phyloP scores from a whole-genome alignment of 352 stramenopile species.

The Aphanomyces stellatus region DNA sequence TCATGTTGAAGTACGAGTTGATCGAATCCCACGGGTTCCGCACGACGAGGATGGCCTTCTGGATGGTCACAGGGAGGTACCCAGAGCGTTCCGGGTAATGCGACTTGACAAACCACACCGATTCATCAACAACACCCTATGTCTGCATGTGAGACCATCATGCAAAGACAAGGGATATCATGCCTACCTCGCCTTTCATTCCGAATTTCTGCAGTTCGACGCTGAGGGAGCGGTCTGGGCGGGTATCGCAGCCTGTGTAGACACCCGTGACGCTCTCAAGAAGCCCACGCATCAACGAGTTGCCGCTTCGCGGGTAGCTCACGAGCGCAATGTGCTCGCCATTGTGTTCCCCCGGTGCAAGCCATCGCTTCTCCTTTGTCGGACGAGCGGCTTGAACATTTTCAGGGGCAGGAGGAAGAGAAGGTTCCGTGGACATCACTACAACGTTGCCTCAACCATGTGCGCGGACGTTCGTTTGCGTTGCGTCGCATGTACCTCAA shows the following conservation, averaged over 20 bases:
- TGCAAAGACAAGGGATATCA: not conserved
- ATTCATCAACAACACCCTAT: conserved; percentile 91
- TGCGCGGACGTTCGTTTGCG: no score
- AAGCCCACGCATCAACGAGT: conserved; percentile 94
- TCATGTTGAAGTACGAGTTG: conserved; percentile 99
- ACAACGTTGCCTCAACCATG: no score
- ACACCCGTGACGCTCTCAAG: conserved; percentile 92
- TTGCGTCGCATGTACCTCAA: no score
- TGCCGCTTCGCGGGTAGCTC: conserved; percentile 96
- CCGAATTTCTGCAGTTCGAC: conserved; percentile 82
- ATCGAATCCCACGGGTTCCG: conserved; percentile 98
- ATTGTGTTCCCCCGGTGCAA: conserved; percentile 46
- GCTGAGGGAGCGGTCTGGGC: conserved; percentile 89
- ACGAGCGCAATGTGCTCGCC: conserved; percentile 83
- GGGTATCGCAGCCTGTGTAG: conserved; percentile 96
- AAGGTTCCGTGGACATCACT: no score
- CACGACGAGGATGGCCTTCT: conserved; percentile 82
- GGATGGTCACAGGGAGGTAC: conserved; percentile 63
- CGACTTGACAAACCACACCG: conserved; percentile 96
- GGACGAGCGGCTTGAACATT: no score
- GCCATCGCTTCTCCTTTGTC: conserved; percentile 39
- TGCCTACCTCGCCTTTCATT: conserved; percentile 71
- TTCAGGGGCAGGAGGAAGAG: no score
- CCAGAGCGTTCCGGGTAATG: conserved; percentile 97
- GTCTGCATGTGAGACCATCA: conserved; percentile 37